Base-by-base conservation (phyloP, 495 filamentous ascomycete species). In the Aspergillus incahuasiensis region DNA sequence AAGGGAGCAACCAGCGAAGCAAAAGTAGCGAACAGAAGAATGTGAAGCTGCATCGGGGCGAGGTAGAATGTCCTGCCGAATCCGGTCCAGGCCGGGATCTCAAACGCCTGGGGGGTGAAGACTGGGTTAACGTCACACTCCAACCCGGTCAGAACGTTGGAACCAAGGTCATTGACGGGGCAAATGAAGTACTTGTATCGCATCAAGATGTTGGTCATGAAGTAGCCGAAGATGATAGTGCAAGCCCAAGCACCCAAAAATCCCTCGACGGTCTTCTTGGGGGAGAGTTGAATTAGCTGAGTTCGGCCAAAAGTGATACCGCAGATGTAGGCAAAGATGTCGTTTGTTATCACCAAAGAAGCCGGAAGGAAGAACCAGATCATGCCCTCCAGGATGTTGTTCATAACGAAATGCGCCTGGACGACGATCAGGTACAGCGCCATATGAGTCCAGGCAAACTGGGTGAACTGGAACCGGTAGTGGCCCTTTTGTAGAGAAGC, bases 361-460 rank as follows among this genome's bases (percentile, higher is more conserved):
- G 90, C 92, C 2, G 95, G 95, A 43, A 99, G 78, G 82, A 99
- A 97, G 80, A 99, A 97, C 95, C 95, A 99, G 68, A 99, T 94
- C 90, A 99, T 91, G 72, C 95, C 95, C 75, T 99, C 95, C 69
- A 99, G 92, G 56, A 97, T 86, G 73, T 97, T 99, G 79, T 99
- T 97, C 88, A 99, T 97, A 71, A 99, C 90, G 67, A 99, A 99
- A 71, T 99, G 95, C 20, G 95, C 91, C 69, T 99, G 95, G 12
- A 96, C 90, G 21, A 97, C 91, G 61, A 99, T 97, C 64, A 99
- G 75, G 77, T 96, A 97, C 28, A 99, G 82, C 1, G 95, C 95
- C 90, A 99, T 97, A 70, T 99, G 95, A 2, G 94, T 96, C 95
- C 95, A 97, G 45, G 90, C 95, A 66, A 97, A 99, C 67, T 99